Evolutionary conservation across 495 filamentous ascomycete species (phyloP).

Genomic region (Tuber borchii): DNA sequence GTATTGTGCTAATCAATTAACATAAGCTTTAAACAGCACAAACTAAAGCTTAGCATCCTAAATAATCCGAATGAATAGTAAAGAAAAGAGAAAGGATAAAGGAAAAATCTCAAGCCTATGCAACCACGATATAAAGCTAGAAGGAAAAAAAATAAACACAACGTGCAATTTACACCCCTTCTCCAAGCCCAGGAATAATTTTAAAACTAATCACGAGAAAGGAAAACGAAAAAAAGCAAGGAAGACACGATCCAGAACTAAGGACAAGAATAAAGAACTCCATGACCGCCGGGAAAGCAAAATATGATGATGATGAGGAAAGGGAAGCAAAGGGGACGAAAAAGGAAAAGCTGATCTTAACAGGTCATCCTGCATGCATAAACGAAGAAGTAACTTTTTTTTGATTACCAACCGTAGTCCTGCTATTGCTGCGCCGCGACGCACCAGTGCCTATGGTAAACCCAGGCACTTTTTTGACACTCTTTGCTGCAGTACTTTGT

Average conservation of each 20-base stretch:
- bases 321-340: not conserved
- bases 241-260: constrained; percentile 6
- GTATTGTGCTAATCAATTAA: not conserved
- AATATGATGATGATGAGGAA: constrained; percentile 8
- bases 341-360: constrained; percentile 13
- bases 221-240: constrained; percentile 28
- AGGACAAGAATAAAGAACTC: constrained; percentile 4
- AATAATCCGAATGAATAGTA: constrained; percentile 13
- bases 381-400: not conserved
- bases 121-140: constrained; percentile 16
- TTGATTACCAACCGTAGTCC: not conserved
- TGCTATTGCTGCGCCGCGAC: constrained; percentile 54
- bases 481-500: constrained; percentile 99
- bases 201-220: constrained; percentile 28
- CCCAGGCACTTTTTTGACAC: constrained; percentile 98
- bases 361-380: constrained; percentile 16
- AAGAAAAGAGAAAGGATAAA: constrained; percentile 23
- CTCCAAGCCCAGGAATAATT: constrained; percentile 30
- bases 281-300: constrained; percentile 28
- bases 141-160: constrained; percentile 26
- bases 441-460: constrained; percentile 96
- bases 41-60: not conserved
- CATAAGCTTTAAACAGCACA: constrained; percentile 4
- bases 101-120: constrained; percentile 25
- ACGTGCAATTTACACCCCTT: constrained; percentile 38